Evolutionary conservation across 352 stramenopile genomes (phyloP), one percentile per base, ranked within the genome.

Genomic region (Globisporangium nunn): DNA sequence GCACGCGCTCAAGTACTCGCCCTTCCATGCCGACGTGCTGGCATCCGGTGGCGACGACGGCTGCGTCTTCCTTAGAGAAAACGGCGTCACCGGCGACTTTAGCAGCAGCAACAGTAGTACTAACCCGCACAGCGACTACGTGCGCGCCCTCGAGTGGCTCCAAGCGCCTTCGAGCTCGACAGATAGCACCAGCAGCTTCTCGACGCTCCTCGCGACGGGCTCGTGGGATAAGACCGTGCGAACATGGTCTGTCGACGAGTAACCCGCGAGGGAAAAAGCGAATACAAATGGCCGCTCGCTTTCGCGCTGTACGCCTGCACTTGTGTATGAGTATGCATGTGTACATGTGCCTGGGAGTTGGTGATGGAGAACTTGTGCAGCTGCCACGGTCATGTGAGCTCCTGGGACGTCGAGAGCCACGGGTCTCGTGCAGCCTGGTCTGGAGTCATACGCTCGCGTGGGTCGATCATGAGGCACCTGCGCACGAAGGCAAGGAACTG

Each of bases 401-500:
- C 53, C 53, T 52, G 30, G 3, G 43, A 45, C 6, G 18, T 23
- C 23, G 48, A 62, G 43, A 93, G 52, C 81, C 81, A 93, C 50
- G 80, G 78, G 30, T 91, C 75, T 11, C 67, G 52, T 39, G 87
- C 59, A 8, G 81, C 83, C 45, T 80, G 61, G 17, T 80, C 68
- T 0, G 79, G 79, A 1, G 72, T 88, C 40, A 88, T 59, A 1
- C 83, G 79, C n/a, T 79, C 54, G 4, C 44, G 63, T 6, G 81
- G 79, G 18, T 90, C 76, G 77, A 82, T 83, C 18, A 63, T 58
- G n/a, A 93, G 78, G 57, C 83, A 93, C 53, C 78, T 82, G 5
- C 54, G 33, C 15, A 93, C 52, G 52, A 93, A 82, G 29, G 60
- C 70, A 23, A 88, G 55, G 54, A 93, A 90, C 15, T 69, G 67